Base-by-base conservation (phyloP, 352 stramenopile genomes). In the Phytophthora rubi region DNA sequence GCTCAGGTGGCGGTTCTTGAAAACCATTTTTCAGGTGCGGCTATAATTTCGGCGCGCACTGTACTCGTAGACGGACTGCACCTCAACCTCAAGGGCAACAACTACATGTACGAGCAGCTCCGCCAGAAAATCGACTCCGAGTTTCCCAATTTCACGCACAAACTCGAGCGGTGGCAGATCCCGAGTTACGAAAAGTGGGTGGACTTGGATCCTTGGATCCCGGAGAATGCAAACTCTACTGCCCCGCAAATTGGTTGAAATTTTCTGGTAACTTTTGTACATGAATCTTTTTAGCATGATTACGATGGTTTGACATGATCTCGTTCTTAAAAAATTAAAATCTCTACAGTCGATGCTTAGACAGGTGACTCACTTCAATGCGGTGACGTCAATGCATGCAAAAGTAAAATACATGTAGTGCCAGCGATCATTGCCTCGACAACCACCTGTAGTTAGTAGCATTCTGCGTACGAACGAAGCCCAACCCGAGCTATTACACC, bases 31-130 rank as follows among this genome's bases (percentile, higher is more conserved):
- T n/a, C n/a, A n/a, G n/a, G n/a, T n/a, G n/a, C n/a, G n/a, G n/a
- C n/a, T n/a, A n/a, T n/a, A n/a, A n/a, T n/a, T n/a, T n/a, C n/a
- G n/a, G n/a, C n/a, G n/a, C n/a, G n/a, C n/a, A n/a, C n/a, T 45
- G 16, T 64, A 28, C 75, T 76, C 44, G 53, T 59, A 2, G 83
- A 90, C 55, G 83, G 83, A 1, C 78, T 89, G 47, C 83, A 91
- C 48, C 73, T 91, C 23, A 83, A 64, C 37, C 39, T 55, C 37
- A 68, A 64, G 26, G 83, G 83, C 59, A 89, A 90, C 67, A 73
- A 68, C 23, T 48, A 73, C 12, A 64, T 76, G 62, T 73, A 73
- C 52, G 23, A 56, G 16, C 51, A 56, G 51, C 51, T 56, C 28
- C 51, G 28, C 15, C 23, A 23, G 15, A 56, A 44, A 21, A 79